Base-by-base conservation (phyloP, 73 alveolate species). In the Loxodes magnus region DNA sequence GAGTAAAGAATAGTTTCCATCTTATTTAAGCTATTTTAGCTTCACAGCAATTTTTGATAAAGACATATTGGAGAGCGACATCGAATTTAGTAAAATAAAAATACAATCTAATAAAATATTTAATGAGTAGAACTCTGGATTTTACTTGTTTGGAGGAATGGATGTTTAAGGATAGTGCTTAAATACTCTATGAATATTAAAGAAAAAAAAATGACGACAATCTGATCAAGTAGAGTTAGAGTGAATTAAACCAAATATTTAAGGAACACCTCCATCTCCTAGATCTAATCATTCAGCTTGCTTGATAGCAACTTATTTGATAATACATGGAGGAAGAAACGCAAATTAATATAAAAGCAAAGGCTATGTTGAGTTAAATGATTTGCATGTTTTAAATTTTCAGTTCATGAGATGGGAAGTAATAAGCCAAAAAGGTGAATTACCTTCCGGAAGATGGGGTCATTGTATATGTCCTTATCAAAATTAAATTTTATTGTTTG, bases 221-320 rank as follows among this genome's bases (percentile, higher is more conserved):
- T n/a, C n/a, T n/a, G n/a, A n/a, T n/a, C n/a, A n/a, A n/a, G n/a
- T n/a, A n/a, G n/a, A n/a, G n/a, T n/a, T n/a, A n/a, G n/a, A n/a
- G n/a, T n/a, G n/a, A n/a, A n/a, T n/a, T n/a, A n/a, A n/a, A n/a
- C n/a, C n/a, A 12, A 14, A 38, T 38, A 5, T 38, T 12, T 17
- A 3, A 26, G 87, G 87, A 7, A 49, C 34, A 15, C 76, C 63
- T 7, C 87, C 87, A 3, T 21, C 79, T 29, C 67, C 87, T 1
- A 43, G 87, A n/a, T 74, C 43, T 28, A 27, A 36, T 7, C 82
- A 74, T 39, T 42, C 82, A 24, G 65, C 82, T 14, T 56, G 82
- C 44, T 16, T 38, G 19, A 48, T 74, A 2, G 54, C 43, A 4
- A 16, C 24, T 4, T 33, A 39, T 9, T 17, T 56, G 2, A 21